phyloP scores from a whole-genome alignment of 164 flowering plant species.

The Dillenia turbinata region DNA sequence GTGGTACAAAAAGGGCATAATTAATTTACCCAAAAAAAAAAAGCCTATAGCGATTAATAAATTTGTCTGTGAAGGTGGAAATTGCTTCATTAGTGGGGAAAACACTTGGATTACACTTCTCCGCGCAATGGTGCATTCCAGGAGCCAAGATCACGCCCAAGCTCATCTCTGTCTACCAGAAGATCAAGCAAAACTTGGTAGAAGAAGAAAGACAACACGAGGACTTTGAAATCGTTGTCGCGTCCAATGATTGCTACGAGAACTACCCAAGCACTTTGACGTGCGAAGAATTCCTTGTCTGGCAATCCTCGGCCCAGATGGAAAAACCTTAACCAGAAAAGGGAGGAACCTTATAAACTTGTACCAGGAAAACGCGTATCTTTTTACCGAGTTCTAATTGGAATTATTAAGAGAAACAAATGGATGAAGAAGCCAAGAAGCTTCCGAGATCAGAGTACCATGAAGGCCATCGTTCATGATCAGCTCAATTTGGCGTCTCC shows the following conservation, averaged over 20 bases:
- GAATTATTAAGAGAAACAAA: conserved; percentile 37
- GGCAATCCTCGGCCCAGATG: conserved; percentile 70
- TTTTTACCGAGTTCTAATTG: conserved; percentile 56
- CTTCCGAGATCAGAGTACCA: conserved; percentile 47
- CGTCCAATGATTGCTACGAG: conserved; percentile 56
- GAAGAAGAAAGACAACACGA: conserved; percentile 10
- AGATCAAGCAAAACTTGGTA: conserved; percentile 35
- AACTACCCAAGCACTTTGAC: conserved; percentile 54
- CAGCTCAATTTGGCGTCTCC: conserved; percentile 61
- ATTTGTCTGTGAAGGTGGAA: conserved; percentile 32
- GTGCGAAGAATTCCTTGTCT: conserved; percentile 60
- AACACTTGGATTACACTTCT: conserved; percentile 73
- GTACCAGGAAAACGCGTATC: conserved; percentile 66
- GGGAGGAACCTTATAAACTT: conserved; percentile 71
- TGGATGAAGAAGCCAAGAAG: conserved; percentile 71
- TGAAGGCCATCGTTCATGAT: conserved; percentile 56
- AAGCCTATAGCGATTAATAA: neutral
- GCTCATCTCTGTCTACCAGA: conserved; percentile 49
- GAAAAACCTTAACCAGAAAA: conserved; percentile 61
- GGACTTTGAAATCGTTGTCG: conserved; percentile 59
- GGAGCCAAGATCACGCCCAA: conserved; percentile 56
- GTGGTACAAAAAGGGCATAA: neutral
- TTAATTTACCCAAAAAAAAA: neutral
- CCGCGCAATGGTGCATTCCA: conserved; percentile 74
- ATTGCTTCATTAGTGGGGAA: conserved; percentile 57